Evolutionary conservation across 768 basidiomycete genomes (phyloP).

Genomic region (Mycena venus): DNA sequence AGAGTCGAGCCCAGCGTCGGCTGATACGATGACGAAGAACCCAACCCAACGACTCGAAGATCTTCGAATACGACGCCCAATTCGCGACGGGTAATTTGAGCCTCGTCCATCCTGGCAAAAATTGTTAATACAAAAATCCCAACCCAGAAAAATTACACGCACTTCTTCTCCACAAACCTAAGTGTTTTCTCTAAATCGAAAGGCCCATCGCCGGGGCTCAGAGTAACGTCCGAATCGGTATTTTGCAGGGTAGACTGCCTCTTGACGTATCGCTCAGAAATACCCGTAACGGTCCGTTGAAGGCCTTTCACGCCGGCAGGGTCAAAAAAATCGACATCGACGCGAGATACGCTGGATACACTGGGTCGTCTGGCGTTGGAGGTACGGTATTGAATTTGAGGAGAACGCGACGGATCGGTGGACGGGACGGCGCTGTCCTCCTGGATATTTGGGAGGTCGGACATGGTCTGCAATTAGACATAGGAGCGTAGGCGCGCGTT

Average conservation of each 20-base stretch:
- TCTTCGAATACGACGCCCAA: conserved; percentile 67
- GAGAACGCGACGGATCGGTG: conserved; percentile 14
- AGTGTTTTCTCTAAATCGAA: conserved; percentile 48
- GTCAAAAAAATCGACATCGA: conserved; percentile 61
- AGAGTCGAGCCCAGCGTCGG: conserved; percentile 67
- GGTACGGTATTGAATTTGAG: not conserved
- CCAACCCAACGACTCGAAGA: conserved; percentile 65
- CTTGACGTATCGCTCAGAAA: conserved; percentile 6
- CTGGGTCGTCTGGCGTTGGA: not conserved
- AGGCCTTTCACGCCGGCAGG: conserved; percentile 54
- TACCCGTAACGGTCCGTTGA: conserved; percentile 37
- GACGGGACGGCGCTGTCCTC: conserved; percentile 20
- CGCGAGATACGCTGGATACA: conserved; percentile 42
- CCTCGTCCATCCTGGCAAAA: conserved; percentile 46
- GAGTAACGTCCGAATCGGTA: conserved; percentile 28
- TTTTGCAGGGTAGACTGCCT: not conserved
- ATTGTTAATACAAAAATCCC: not conserved
- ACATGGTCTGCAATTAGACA: no score
- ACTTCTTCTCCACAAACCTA: conserved; percentile 42
- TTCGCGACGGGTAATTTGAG: conserved; percentile 50
- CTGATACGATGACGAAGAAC: conserved; percentile 58
- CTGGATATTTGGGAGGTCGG: conserved; percentile 28
- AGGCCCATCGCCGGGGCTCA: conserved; percentile 39
- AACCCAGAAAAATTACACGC: not conserved
- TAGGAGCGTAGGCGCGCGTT: no score